Percentiles rank a stretch among this genome's conserved stretches.
Conservation (phyloP, 139 green algal genomes). For the Marvania coccoides region DNA sequence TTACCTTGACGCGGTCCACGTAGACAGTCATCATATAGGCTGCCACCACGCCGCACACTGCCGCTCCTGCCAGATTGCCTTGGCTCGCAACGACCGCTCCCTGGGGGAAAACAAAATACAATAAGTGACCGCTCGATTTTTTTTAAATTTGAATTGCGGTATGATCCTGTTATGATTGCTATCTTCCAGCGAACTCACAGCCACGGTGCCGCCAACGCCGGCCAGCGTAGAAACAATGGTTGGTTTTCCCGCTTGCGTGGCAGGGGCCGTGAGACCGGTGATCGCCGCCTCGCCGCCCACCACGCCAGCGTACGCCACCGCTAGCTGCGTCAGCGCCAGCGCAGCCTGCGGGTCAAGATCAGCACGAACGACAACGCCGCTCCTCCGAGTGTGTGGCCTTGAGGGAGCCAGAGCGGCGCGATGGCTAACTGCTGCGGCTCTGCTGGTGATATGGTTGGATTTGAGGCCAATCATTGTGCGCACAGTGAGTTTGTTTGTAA, state of each 20-base stretch:
- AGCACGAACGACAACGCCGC: not conserved
- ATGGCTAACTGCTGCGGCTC: no score
- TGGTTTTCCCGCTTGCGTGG: constrained; percentile 1
- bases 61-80: not conserved
- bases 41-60: constrained; percentile 9
- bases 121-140: no score
- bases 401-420: no score
- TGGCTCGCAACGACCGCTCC: constrained; percentile 1
- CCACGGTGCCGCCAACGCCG: constrained; percentile 10
- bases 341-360: constrained; percentile 6
- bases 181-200: not conserved
- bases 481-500: no score
- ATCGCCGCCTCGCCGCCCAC: constrained; percentile 21
- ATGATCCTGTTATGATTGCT: no score
- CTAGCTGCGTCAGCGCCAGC: constrained; percentile 45
- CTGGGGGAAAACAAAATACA: not conserved
- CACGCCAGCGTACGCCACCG: constrained; percentile 29
- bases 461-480: no score
- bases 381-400: not conserved
- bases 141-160: no score
- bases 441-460: no score
- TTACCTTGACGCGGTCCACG: constrained; percentile 1
- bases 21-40: constrained; percentile 9
- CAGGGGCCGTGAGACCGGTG: constrained; percentile 6
- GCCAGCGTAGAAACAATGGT: constrained; percentile 8